These are phyloP conservation scores for Yamadazyma sp. DNA, from an alignment of 1,139 yeast species.

Conservation along the genomic window DNA sequence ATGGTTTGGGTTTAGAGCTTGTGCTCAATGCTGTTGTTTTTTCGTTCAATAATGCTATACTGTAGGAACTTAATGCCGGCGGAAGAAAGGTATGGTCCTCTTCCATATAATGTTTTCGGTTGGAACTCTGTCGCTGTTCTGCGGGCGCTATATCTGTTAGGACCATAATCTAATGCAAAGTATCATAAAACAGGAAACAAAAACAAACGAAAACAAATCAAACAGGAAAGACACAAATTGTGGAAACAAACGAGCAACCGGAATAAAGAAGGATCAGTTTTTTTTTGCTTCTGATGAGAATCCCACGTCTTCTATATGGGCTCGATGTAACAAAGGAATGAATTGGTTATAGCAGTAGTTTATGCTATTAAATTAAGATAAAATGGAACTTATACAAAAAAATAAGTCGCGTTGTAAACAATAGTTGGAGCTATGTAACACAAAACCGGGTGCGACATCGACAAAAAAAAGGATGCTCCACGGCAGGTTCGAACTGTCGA, in stretches of 20 bases:
- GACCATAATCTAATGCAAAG: slow-evolving; percentile 5
- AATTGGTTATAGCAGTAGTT: background rate
- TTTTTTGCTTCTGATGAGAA: too few species aligned
- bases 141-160: slow-evolving; percentile 7
- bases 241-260: too few species aligned
- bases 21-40: slow-evolving; percentile 7
- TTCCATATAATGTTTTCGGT: slow-evolving; percentile 25
- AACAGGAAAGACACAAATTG: too few species aligned
- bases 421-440: too few species aligned
- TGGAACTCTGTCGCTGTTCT: slow-evolving; percentile 8
- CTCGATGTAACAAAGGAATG: background rate
- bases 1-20: slow-evolving; percentile 2
- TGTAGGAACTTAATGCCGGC: slow-evolving; percentile 64
- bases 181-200: slow-evolving; percentile 3
- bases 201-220: background rate
- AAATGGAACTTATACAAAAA: background rate
- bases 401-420: slow-evolving; percentile 13
- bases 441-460: background rate
- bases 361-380: background rate
- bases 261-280: too few species aligned
- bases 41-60: slow-evolving; percentile 38
- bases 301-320: too few species aligned
- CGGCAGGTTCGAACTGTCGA: slow-evolving; percentile 59
- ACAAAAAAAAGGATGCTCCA: slow-evolving; percentile 36
- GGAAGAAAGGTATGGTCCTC: slow-evolving; percentile 61